Evolutionary conservation across 1,284 basidiomycete genomes (phyloP), one percentile per base, ranked within the genome.

Genomic region (Boletus smithii): DNA sequence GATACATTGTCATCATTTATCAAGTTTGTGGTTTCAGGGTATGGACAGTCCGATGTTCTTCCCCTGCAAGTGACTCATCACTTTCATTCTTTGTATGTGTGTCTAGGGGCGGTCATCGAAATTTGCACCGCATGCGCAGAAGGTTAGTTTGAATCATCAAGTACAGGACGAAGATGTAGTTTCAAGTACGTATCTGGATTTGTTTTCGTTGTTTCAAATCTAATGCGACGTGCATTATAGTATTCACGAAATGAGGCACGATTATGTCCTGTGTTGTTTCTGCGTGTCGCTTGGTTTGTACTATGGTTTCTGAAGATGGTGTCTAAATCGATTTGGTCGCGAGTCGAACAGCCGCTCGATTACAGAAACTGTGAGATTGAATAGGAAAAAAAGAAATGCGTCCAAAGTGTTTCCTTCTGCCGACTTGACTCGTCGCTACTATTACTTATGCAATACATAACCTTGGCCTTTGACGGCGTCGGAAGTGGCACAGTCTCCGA

Each of bases 121-220:
- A 68, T 95, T 94, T 68, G 78, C 83, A 37, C 94, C 94, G 1
- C 89, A 95, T 62, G 90, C 92, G 1, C 94, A 97, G 68, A 97
- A 95, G 68, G 92, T 91, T 46, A 93, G 95, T 36, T 72, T 97
- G 49, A 77, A 74, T 34, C 95, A 98, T 70, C 77, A 82, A 45
- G 88, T 97, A 16, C 85, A 88, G 60, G 92, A 97, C 61, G 95
- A 97, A 68, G 95, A 98, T 66, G 94, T 97, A 13, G 89, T 94
- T 47, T 91, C 88, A 29, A 88, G 91, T 93, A 60, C 67, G 90
- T 79, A 38, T 43, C 26, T 29, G 9, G 11, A n/a, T 22, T 9
- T 32, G 9, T 29, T 23, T 26, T 26, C 22, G 31, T 32, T 29
- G 13, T 13, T 42, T 40, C 2, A 29, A 18, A 20, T 31, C 20